Base-by-base conservation (phyloP, 2,329 filamentous ascomycete genomes). In the Mycosphaerella arachidis region DNA sequence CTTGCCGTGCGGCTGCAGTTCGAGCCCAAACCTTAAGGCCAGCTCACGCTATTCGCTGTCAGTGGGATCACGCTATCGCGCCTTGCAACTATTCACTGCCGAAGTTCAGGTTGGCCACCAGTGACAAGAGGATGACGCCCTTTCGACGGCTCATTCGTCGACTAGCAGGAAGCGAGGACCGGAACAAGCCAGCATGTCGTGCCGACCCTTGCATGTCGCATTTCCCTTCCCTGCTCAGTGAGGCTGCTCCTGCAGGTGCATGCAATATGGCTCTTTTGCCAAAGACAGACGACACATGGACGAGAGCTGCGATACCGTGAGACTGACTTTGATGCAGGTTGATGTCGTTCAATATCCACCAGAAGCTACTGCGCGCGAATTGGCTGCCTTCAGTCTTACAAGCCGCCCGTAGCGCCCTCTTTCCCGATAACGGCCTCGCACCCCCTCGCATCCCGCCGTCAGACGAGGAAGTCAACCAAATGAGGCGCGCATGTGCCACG, bases 401-500 rank as follows among this genome's bases (percentile, higher is more conserved):
- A 72, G 83, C 86, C 66, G 81, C 90, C 70, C 89, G 94, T 72
- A 85, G 84, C 69, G 84, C 89, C 62, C 79, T 97, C 58, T 97
- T 97, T 73, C 93, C 94, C 66, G 89, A 91, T 76, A 95, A 95
- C 75, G 81, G 84, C 68, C 86, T 88, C 63, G 88, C 86, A 60
- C 82, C 85, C 65, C 79, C 86, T 68, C 81, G 83, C 61, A 77
- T 87, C 66, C 76, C 81, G 55, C 82, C 87, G 55, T 85, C 87
- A 60, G 80, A 81, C 53, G 80, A 86, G 57, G 79, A 84, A 68
- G 83, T 85, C 69, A 78, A 85, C 65, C 78, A 78, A 55, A 85
- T 92, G 69, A 85, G 86, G 69, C 81, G 81, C 68, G 84, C 82
- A 73, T 89, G 88, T 75, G 88, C 89, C 73, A 80, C 80, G 63